Evolutionary conservation across 441 rosid species (phyloP).

Genomic region (Melianthus villosus): DNA sequence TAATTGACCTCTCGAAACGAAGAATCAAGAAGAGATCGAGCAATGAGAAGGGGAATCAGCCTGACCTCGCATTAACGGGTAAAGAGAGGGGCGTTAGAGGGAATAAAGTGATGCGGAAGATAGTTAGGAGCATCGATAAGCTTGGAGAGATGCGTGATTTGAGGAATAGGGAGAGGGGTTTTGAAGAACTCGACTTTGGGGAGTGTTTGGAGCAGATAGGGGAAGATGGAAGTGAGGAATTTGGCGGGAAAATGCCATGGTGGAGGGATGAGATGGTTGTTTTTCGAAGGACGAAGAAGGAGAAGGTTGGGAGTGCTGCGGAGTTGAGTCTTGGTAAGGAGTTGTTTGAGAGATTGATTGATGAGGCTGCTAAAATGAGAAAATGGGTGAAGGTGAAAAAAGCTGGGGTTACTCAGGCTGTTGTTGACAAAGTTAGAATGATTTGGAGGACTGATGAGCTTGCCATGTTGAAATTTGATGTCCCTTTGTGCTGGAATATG

Average conservation of each 20-base stretch:
- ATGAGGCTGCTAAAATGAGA: conserved; percentile 39
- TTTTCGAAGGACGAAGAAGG: conserved; percentile 42
- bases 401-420: conserved; percentile 58
- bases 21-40: conserved; percentile 11
- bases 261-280: conserved; percentile 34
- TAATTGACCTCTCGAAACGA: conserved; percentile 17
- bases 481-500: conserved; percentile 66
- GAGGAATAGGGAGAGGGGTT: conserved; percentile 2
- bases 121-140: conserved; percentile 36
- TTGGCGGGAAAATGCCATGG: conserved; percentile 54
- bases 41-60: conserved; percentile 24
- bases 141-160: conserved; percentile 18
- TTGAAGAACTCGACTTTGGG: conserved; percentile 16
- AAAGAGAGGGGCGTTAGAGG: conserved; percentile 62
- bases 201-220: conserved; percentile 17
- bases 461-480: conserved; percentile 52
- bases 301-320: conserved; percentile 27
- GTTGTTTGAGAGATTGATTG: conserved; percentile 38
- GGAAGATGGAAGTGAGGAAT: conserved; percentile 9
- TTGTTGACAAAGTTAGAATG: conserved; percentile 38
- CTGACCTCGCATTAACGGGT: conserved; percentile 39
- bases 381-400: conserved; percentile 74
- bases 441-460: conserved; percentile 49
- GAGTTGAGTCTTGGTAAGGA: conserved; percentile 37
- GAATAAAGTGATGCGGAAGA: conserved; percentile 38